Conservation (phyloP, 2,329 filamentous ascomycete species). For the Fusarium nygamai region DNA sequence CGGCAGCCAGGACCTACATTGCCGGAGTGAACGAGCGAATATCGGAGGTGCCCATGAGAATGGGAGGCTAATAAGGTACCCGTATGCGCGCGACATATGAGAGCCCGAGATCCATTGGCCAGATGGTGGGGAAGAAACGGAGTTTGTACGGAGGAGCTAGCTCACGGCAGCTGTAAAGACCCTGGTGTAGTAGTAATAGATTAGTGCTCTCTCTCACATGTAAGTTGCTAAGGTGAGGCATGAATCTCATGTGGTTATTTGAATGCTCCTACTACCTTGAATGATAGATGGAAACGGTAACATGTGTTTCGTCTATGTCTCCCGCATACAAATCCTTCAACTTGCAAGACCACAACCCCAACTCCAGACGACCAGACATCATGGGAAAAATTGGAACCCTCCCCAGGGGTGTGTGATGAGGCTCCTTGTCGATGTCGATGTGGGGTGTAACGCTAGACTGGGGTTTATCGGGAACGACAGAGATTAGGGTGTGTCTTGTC, state of each 20-base stretch:
- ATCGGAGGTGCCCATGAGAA: constrained; percentile 28
- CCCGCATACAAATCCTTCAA: background rate
- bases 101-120: background rate
- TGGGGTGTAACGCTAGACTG: constrained; percentile 29
- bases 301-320: background rate
- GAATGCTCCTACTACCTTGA: background rate
- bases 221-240: background rate
- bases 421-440: constrained; percentile 8
- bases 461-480: constrained; percentile 38
- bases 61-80: constrained; percentile 20
- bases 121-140: constrained; percentile 22
- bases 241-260: background rate
- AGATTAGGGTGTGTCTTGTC: constrained; percentile 34
- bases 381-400: background rate
- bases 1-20: constrained; percentile 23
- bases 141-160: constrained; percentile 10
- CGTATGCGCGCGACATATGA: constrained; percentile 22
- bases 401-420: constrained; percentile 18
- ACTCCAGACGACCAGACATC: background rate
- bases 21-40: constrained; percentile 25
- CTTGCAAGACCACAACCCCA: background rate
- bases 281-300: background rate
- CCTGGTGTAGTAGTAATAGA: constrained; percentile 14
- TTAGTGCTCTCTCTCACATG: background rate
- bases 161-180: constrained; percentile 4